phyloP scores from a whole-genome alignment of 2,329 filamentous ascomycete species.

The Thermoascus crustaceus region DNA sequence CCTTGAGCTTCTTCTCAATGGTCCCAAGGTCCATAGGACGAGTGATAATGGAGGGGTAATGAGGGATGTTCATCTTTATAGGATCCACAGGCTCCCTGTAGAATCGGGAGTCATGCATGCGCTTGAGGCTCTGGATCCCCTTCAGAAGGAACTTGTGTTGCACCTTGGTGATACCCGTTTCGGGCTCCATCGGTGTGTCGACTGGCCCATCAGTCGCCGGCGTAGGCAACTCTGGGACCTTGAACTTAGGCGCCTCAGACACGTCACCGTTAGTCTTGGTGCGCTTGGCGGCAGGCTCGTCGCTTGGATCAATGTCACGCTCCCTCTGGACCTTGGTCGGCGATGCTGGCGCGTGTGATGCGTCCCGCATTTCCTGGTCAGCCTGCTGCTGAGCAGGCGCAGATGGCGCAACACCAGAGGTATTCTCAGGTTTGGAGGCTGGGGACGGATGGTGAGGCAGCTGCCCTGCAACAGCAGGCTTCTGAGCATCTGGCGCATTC shows the following conservation, averaged over 20 bases:
- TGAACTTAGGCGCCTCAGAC: slow-evolving; percentile 35
- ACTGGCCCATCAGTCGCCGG: slow-evolving; percentile 20
- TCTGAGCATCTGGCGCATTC: slow-evolving; percentile 4
- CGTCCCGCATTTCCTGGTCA: slow-evolving; percentile 50
- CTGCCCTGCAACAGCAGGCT: slow-evolving; percentile 17
- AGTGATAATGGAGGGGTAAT: slow-evolving; percentile 63
- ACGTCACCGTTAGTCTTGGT: slow-evolving; percentile 60
- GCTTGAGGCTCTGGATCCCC: slow-evolving; percentile 54
- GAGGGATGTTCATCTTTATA: slow-evolving; percentile 66
- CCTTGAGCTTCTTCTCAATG: slow-evolving; percentile 73
- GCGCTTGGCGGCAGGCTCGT: slow-evolving; percentile 68
- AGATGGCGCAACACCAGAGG: slow-evolving; percentile 10
- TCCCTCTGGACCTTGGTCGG: slow-evolving; percentile 60
- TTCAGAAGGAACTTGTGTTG: slow-evolving; percentile 37
- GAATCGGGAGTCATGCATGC: slow-evolving; percentile 68
- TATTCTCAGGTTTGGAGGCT: slow-evolving; percentile 9
- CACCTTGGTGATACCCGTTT: slow-evolving; percentile 30
- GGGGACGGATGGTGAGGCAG: slow-evolving; percentile 28
- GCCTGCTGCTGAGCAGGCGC: slow-evolving; percentile 15
- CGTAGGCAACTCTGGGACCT: slow-evolving; percentile 36
- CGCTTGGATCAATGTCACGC: slow-evolving; percentile 61
- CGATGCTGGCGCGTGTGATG: slow-evolving; percentile 42
- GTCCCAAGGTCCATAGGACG: slow-evolving; percentile 77
- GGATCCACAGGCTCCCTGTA: slow-evolving; percentile 73
- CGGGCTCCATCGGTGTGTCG: slow-evolving; percentile 9